Conservation (phyloP, 169 alveolate genomes). For the Hammondia hammondi region DNA sequence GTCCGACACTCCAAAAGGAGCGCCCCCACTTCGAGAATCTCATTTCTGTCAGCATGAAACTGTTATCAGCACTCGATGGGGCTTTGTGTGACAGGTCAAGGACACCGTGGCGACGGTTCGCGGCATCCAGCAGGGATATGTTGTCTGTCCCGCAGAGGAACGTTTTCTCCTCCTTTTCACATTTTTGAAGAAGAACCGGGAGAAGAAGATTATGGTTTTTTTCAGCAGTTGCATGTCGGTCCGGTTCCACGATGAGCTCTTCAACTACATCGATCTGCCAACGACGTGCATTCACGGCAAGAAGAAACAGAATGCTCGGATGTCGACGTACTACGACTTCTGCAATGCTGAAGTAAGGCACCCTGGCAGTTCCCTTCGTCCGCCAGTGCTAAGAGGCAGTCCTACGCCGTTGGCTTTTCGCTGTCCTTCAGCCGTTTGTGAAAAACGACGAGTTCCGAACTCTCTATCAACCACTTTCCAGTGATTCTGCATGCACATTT, state of each 20-base stretch:
- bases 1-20: background rate
- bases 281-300: conserved; percentile 96
- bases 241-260: conserved; percentile 96
- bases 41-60: background rate
- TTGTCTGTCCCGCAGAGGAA: conserved; percentile 94
- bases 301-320: conserved; percentile 95
- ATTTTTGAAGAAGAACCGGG: conserved; percentile 93
- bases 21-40: too few relatives aligned
- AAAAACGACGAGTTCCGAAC: too few relatives aligned
- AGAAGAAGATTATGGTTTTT: conserved; percentile 94
- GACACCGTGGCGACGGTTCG: conserved; percentile 91
- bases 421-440: too few relatives aligned
- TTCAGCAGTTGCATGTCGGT: conserved; percentile 97
- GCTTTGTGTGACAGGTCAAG: conserved; percentile 53
- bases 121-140: conserved; percentile 97
- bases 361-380: too few relatives aligned
- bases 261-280: conserved; percentile 97
- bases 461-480: too few relatives aligned
- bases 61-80: background rate
- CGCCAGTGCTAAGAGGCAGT: too few relatives aligned
- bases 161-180: conserved; percentile 95
- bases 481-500: too few relatives aligned
- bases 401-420: too few relatives aligned
- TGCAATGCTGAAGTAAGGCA: conserved; percentile 87
- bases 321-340: conserved; percentile 94